Evolutionary conservation across 2,329 filamentous ascomycete species (phyloP).

Genomic region (Pezicula neosporulosa): DNA sequence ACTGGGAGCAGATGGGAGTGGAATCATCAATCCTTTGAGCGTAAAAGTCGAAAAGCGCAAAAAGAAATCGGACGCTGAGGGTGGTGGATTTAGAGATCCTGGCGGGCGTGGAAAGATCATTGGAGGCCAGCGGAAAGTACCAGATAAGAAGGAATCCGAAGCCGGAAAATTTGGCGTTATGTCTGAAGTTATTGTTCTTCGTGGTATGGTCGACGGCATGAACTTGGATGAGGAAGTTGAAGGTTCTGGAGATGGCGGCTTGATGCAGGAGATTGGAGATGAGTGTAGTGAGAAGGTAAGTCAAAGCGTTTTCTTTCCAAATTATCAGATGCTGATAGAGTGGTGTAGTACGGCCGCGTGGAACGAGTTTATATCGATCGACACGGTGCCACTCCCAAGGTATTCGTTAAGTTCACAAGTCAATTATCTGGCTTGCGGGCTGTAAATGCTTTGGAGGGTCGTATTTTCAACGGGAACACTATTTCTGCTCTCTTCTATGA

Average conservation of each 20-base stretch:
- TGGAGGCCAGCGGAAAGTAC: slow-evolving; percentile 60
- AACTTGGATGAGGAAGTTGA: slow-evolving; percentile 76
- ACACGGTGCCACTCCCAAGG: slow-evolving; percentile 51
- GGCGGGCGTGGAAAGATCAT: slow-evolving; percentile 75
- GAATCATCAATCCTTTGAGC: slow-evolving; percentile 80
- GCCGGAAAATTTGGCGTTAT: slow-evolving; percentile 64
- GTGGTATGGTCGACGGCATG: slow-evolving; percentile 84
- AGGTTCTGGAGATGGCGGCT: slow-evolving; percentile 50
- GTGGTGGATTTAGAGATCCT: slow-evolving; percentile 71
- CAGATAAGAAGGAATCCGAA: slow-evolving; percentile 34
- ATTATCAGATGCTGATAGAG: slow-evolving; percentile 1
- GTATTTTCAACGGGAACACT: slow-evolving; percentile 82
- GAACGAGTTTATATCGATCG: slow-evolving; percentile 75
- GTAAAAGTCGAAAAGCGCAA: slow-evolving; percentile 85
- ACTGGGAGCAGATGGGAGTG: slow-evolving; percentile 75
- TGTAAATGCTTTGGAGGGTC: slow-evolving; percentile 83
- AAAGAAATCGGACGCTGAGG: slow-evolving; percentile 73
- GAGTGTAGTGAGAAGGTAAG: slow-evolving; percentile 78
- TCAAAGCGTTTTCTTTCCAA: neutral
- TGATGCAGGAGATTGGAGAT: slow-evolving; percentile 94
- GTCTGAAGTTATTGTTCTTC: slow-evolving; percentile 78
- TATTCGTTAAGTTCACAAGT: slow-evolving; percentile 93
- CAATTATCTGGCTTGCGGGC: slow-evolving; percentile 83
- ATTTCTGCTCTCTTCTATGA: slow-evolving; percentile 84
- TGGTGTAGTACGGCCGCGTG: slow-evolving; percentile 70